phyloP scores from a whole-genome alignment of 495 filamentous ascomycete genomes.

The Aspergillus taichungensis region DNA sequence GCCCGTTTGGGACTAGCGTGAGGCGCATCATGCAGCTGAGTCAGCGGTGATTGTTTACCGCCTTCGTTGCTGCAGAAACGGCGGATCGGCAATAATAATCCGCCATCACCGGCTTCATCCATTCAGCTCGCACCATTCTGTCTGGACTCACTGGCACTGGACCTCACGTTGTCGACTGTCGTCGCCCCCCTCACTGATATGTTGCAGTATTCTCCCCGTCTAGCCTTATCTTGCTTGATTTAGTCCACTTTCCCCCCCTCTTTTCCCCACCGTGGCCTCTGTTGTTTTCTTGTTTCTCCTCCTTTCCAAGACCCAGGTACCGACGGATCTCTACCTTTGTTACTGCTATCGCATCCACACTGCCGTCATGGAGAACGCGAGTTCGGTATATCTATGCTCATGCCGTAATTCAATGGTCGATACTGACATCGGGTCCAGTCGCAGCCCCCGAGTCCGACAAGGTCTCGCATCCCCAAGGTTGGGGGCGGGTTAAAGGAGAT shows the following conservation, averaged over 20 bases:
- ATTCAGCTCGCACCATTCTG: not conserved
- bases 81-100: not conserved
- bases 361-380: slow-evolving; percentile 30
- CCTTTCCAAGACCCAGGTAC: not conserved
- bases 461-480: slow-evolving; percentile 28
- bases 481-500: slow-evolving; percentile 40
- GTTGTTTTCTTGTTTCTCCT: slow-evolving; percentile 11
- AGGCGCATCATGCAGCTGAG: slow-evolving; percentile 10
- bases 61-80: slow-evolving; percentile 34
- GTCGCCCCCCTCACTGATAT: slow-evolving; percentile 3
- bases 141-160: not conserved
- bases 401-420: not conserved
- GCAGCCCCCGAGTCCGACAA: slow-evolving; percentile 20
- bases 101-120: not conserved
- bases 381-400: slow-evolving; percentile 19
- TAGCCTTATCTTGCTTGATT: not conserved
- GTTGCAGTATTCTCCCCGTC: slow-evolving; percentile 2
- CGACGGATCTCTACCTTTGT: not conserved
- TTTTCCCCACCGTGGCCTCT: slow-evolving; percentile 2
- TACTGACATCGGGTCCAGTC: slow-evolving; percentile 12
- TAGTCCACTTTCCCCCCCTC: not conserved
- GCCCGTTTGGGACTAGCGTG: not conserved
- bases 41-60: slow-evolving; percentile 36
- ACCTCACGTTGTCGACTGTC: not conserved
- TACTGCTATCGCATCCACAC: not conserved